Base-by-base conservation (phyloP, 202 grass and related monocot genomes). In the Zoysia matrella region DNA sequence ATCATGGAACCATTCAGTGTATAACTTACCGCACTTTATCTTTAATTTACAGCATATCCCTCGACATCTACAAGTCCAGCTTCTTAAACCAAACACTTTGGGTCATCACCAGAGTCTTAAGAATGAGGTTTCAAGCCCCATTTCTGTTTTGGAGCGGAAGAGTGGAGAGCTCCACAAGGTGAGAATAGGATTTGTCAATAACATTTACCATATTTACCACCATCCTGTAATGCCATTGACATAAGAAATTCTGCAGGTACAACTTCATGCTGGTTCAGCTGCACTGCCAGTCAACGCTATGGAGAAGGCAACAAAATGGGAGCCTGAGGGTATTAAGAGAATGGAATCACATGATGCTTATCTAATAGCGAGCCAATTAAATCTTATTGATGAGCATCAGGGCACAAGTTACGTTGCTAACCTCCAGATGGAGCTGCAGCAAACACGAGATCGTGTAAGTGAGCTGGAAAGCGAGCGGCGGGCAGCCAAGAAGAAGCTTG, bases 221-320 rank as follows among this genome's bases (percentile, higher is more conserved):
- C 12, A 1, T 61, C 49, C 53, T 11, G 2, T 69, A 11, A 2
- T 15, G 12, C 47, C 58, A 77, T 7, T 50, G 85, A 57, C 81
- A 72, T 67, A 18, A 52, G 51, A 67, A 44, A 22, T 65, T 80
- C 15, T 81, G 64, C 52, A 89, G 82, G 77, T 65, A 55, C 82
- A 89, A 43, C 68, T 94, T 78, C 86, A 74, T 54, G 83, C 71
- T 18, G 74, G 84, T 60, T 88, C 88, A 22, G 81, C 30, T 36
- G 30, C 30, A 1, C 30, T 36, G 30, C 30, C 30, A 36, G 30
- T 36, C 30, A 36, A 36, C 30, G 79, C 53, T 67, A 36, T 87
- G 74, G 94, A 98, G 82, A 87, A 86, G 81, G 86, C 82, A 52
- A 94, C 90, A 74, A 98, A 94, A 73, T 98, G 90, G 86, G 92